Evolutionary conservation across 129 eudicot genomes (phyloP).

Genomic region (Flaveria linearis): DNA sequence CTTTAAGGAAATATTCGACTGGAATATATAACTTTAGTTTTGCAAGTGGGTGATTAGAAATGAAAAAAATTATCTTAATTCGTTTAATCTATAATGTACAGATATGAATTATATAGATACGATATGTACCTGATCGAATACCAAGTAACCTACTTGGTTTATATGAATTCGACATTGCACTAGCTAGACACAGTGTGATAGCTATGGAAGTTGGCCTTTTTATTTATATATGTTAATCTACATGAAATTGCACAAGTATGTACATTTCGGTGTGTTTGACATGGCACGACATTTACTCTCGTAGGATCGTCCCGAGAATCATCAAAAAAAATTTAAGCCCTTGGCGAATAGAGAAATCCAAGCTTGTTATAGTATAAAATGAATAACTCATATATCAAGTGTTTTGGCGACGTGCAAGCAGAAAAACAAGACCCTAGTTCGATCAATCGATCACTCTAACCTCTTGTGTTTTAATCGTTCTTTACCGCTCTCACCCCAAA

Average conservation of each 20-base stretch:
- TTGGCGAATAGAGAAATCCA: no score
- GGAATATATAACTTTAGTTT: conserved; percentile 7
- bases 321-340: no score
- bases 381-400: no score
- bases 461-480: no score
- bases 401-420: no score
- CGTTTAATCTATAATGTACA: background rate
- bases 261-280: background rate
- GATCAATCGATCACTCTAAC: no score
- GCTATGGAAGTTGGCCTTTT: background rate
- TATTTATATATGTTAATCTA: background rate
- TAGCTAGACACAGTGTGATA: background rate
- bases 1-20: conserved; percentile 13
- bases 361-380: no score
- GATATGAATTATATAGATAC: background rate
- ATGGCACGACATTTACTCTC: background rate
- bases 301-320: no score
- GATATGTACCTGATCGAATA: background rate
- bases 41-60: background rate
- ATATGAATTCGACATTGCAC: no score
- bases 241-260: background rate
- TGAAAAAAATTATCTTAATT: background rate
- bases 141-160: background rate
- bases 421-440: no score
- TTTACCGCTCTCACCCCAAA: no score